A percentile compares a stretch with the other conserved stretches of the same genome.
Evolutionary conservation across 345 rosid genomes (phyloP).

Genomic region (Salix koriyanagi): DNA sequence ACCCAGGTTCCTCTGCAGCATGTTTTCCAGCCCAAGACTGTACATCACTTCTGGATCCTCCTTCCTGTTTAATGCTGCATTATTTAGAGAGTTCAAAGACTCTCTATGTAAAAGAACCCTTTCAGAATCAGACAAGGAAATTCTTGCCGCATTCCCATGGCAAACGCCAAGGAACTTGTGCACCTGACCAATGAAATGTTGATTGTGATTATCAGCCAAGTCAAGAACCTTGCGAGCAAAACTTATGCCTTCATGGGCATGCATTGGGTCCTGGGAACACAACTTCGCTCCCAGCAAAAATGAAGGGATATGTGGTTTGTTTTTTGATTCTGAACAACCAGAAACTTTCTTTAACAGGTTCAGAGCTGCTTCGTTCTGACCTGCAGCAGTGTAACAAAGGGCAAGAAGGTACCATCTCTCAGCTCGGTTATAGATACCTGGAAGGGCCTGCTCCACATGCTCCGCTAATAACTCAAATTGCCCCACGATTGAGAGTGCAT

Average conservation of each 20-base stretch:
- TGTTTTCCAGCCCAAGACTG: constrained; percentile 68
- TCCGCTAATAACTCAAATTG: constrained; percentile 61
- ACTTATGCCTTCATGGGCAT: constrained; percentile 57
- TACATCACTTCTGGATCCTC: constrained; percentile 55
- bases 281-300: constrained; percentile 76
- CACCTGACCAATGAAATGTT: constrained; percentile 54
- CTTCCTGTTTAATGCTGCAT: constrained; percentile 45
- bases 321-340: constrained; percentile 67
- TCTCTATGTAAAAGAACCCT: constrained; percentile 55
- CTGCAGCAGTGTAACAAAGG: constrained; percentile 78
- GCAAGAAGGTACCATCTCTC: constrained; percentile 93
- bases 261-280: constrained; percentile 60
- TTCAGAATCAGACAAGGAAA: constrained; percentile 63
- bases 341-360: constrained; percentile 64
- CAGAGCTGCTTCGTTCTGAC: constrained; percentile 61
- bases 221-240: constrained; percentile 53
- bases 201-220: constrained; percentile 29
- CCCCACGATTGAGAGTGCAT: constrained; percentile 69
- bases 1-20: constrained; percentile 76
- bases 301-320: constrained; percentile 46
- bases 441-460: constrained; percentile 71
- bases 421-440: constrained; percentile 58
- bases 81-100: constrained; percentile 53
- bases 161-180: constrained; percentile 81
- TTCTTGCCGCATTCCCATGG: constrained; percentile 74